These are phyloP conservation scores for Oryza meridionalis DNA, from an alignment of 176 grass and related monocot genomes.

Conservation along the genomic window DNA sequence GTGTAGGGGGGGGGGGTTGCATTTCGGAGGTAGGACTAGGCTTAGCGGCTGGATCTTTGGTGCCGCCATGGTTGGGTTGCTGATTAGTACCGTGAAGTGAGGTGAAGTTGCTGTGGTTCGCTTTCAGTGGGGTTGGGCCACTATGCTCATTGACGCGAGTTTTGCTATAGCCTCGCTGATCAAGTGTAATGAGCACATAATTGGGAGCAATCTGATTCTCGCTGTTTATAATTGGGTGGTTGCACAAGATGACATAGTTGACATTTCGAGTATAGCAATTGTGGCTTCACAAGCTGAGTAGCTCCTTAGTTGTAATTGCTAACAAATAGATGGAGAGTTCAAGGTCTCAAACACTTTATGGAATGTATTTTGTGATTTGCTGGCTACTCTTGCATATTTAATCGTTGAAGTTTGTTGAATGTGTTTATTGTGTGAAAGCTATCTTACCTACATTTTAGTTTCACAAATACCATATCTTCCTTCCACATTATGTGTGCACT, in stretches of 20 bases:
- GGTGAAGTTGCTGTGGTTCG: not conserved
- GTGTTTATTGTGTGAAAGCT: not conserved
- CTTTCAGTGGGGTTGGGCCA: not conserved
- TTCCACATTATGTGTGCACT: not conserved
- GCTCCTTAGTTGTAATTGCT: not conserved
- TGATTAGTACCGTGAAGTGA: not conserved
- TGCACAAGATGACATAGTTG: not conserved
- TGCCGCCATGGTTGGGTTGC: not conserved
- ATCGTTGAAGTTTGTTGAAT: slow-evolving; percentile 2
- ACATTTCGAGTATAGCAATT: not conserved
- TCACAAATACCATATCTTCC: not conserved
- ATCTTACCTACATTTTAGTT: not conserved
- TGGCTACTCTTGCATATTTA: not conserved
- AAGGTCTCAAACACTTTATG: not conserved
- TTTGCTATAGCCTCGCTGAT: not conserved
- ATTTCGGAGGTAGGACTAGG: not conserved
- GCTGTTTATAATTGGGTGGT: not conserved
- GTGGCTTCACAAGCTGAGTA: slow-evolving; percentile 8
- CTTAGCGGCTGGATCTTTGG: not conserved
- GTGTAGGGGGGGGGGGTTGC: not conserved
- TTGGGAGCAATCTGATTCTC: not conserved
- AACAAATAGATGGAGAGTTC: slow-evolving; percentile 4
- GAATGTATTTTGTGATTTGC: not conserved
- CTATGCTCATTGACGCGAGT: too few relatives aligned
- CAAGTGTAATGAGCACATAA: slow-evolving; percentile 7